These are phyloP conservation scores for Diospyros lotus DNA, from an alignment of 148 eudicot species.

Conservation along the genomic window DNA sequence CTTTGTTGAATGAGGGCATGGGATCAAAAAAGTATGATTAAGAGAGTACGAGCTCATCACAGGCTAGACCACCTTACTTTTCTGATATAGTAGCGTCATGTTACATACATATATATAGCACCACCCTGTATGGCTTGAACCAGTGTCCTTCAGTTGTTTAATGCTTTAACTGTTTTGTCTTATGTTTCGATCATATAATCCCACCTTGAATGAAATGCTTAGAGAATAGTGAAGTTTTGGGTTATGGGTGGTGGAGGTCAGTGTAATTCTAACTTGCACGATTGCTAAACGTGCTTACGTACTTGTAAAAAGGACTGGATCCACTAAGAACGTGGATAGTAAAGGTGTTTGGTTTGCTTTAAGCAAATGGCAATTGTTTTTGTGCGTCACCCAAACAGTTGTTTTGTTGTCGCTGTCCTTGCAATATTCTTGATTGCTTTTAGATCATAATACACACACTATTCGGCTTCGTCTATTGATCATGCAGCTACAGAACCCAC, in stretches of 20 bases:
- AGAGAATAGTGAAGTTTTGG: not conserved
- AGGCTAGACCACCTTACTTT: not conserved
- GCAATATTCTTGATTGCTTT: not conserved
- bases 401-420: too few relatives aligned
- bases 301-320: constrained; percentile 21
- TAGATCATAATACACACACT: constrained; percentile 1
- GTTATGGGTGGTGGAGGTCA: constrained; percentile 17
- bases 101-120: too few relatives aligned
- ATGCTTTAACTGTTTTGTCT: constrained; percentile 1
- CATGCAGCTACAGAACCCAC: too few relatives aligned
- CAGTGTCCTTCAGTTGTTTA: constrained; percentile 8
- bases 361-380: not conserved
- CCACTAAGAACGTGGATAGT: constrained; percentile 32
- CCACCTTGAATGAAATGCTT: not conserved
- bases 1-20: not conserved
- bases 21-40: not conserved
- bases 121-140: too few relatives aligned
- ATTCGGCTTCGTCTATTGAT: too few relatives aligned
- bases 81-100: too few relatives aligned
- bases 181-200: constrained; percentile 1
- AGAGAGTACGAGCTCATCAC: constrained; percentile 11
- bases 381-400: too few relatives aligned
- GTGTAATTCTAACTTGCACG: constrained; percentile 16
- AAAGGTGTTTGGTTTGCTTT: constrained; percentile 23
- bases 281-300: constrained; percentile 22